Conservation (phyloP, 495 filamentous ascomycete genomes). For the Xanthoparmelia taractica region DNA sequence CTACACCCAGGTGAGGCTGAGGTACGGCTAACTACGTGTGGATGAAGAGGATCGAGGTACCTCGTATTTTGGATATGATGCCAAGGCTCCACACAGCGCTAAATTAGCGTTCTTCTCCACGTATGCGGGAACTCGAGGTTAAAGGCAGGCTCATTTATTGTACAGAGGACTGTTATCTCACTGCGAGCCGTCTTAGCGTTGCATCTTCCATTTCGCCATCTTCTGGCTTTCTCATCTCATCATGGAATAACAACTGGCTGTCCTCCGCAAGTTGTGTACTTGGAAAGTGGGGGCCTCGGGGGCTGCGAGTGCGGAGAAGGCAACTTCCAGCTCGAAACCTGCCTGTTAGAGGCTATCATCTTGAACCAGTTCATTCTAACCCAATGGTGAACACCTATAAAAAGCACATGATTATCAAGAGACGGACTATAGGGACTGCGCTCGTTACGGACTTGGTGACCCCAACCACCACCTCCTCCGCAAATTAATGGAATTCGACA, state of each 20-base stretch:
- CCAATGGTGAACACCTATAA: background rate
- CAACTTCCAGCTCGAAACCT: background rate
- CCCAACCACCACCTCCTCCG: slow-evolving; percentile 4
- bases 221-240: background rate
- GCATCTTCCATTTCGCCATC: background rate
- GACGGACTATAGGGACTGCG: background rate
- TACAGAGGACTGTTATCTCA: background rate
- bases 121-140: background rate
- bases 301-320: slow-evolving; percentile 2
- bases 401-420: background rate
- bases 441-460: background rate
- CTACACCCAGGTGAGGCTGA: too few species aligned
- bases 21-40: too few species aligned
- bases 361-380: background rate
- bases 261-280: background rate
- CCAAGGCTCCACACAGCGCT: slow-evolving; percentile 1
- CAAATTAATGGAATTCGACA: slow-evolving; percentile 19
- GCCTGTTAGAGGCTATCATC: background rate
- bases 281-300: background rate
- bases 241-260: background rate
- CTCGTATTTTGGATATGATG: background rate
- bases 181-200: background rate
- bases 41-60: too few species aligned
- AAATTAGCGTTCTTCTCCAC: slow-evolving; percentile 2
- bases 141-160: background rate